Evolutionary conservation across 208 protist species (phyloP).

Genomic region (Trypanosoma platydactyli): DNA sequence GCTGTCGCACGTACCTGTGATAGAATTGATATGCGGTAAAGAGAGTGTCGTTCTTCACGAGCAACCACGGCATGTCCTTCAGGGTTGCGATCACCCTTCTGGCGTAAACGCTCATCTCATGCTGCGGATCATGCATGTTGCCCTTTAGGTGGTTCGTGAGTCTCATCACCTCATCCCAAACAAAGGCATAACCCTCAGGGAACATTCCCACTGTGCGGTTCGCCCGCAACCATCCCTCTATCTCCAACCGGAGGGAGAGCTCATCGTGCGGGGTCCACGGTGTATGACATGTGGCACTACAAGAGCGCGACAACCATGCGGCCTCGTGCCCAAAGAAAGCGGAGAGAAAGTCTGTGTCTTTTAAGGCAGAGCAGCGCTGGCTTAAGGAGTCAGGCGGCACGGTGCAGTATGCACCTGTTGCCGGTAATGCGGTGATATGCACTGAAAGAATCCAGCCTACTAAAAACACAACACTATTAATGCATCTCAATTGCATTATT

Average conservation of each 20-base stretch:
- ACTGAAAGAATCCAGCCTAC: background rate
- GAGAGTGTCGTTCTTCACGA: conserved; percentile 31
- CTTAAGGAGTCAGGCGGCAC: background rate
- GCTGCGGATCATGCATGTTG: background rate
- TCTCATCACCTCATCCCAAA: conserved; percentile 24
- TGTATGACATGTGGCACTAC: conserved; percentile 11
- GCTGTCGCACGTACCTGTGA: conserved; percentile 21
- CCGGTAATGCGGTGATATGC: background rate
- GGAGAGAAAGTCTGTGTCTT: background rate
- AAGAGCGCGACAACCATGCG: background rate
- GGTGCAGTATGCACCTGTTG: background rate
- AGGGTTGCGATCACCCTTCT: conserved; percentile 33
- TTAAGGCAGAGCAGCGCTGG: background rate
- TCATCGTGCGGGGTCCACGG: conserved; percentile 10
- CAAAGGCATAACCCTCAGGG: conserved; percentile 27
- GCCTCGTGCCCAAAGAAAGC: conserved; percentile 20
- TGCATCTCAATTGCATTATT: background rate
- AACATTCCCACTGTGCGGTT: conserved; percentile 39
- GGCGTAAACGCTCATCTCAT: conserved; percentile 7
- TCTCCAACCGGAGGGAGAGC: conserved; percentile 27
- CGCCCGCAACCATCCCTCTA: conserved; percentile 35
- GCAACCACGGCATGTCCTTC: conserved; percentile 30
- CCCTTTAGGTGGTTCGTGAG: conserved; percentile 7
- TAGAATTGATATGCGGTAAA: conserved; percentile 28
- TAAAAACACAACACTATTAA: background rate